These are phyloP conservation scores for Fraxinus pennsylvanica DNA, from an alignment of 257 asterid species.

Conservation along the genomic window DNA sequence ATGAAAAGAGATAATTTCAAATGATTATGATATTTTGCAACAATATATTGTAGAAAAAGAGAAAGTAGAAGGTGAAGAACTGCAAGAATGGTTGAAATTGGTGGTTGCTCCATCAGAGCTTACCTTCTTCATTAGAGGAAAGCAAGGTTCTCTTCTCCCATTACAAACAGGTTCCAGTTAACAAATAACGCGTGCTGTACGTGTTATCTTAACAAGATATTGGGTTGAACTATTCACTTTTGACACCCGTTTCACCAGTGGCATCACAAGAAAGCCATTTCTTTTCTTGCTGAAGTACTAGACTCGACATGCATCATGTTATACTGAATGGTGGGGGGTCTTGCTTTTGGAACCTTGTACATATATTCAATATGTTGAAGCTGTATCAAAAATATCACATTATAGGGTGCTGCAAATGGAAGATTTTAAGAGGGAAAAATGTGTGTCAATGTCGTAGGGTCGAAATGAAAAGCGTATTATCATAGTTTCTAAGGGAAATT, in stretches of 20 bases:
- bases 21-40: slow-evolving; percentile 12
- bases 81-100: slow-evolving; percentile 80
- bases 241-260: not conserved
- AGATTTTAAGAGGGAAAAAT: slow-evolving; percentile 13
- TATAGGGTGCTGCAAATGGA: slow-evolving; percentile 29
- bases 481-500: not conserved
- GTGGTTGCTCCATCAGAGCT: slow-evolving; percentile 96
- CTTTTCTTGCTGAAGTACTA: slow-evolving; percentile 8
- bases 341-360: slow-evolving; percentile 31
- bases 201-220: slow-evolving; percentile 5
- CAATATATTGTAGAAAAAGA: slow-evolving; percentile 59
- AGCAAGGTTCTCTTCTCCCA: slow-evolving; percentile 74
- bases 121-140: slow-evolving; percentile 68
- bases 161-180: slow-evolving; percentile 57
- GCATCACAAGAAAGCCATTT: not conserved
- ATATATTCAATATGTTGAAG: slow-evolving; percentile 24
- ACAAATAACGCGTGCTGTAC: slow-evolving; percentile 14
- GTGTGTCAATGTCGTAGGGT: not conserved
- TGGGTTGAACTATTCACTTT: not conserved
- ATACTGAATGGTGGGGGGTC: slow-evolving; percentile 4
- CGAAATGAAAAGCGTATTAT: not conserved
- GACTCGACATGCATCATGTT: slow-evolving; percentile 6
- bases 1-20: slow-evolving; percentile 5
- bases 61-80: slow-evolving; percentile 96
- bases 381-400: not conserved